Base-by-base conservation (phyloP, 148 eudicot species). In the Heliamphora exappendiculata region DNA sequence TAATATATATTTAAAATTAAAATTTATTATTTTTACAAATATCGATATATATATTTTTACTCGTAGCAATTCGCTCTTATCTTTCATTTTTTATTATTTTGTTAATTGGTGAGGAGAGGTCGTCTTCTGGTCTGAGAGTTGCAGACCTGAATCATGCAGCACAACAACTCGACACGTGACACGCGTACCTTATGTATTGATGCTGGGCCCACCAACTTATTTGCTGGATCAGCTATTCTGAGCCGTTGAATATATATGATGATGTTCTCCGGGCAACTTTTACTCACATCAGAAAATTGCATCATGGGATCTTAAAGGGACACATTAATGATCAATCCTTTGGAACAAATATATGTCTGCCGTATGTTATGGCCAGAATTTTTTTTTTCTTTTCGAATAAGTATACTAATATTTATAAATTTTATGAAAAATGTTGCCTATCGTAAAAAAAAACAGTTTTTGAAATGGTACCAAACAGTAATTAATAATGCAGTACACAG, bases 181-280 rank as follows among this genome's bases (percentile, higher is more conserved):
- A 33, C 17, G 29, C 33, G 67, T 33, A 62, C 67, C 41, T 16
- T 62, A 14, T 5, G 67, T 17, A 62, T 62, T 62, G 39, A 62
- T 62, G 67, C 66, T 31, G 67, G 67, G 67, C 67, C 67, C 33
- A 62, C 67, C 67, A 37, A 33, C 14, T 31, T 19, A 62, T 62
- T 62, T 29, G 67, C 67, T 62, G 67, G 67, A 62, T 62, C 67
- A 34, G 20, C 67, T 33, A 62, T 16, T 37, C 5, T 62, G 67
- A n/a, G 67, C 67, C 39, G 41, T 62, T 62, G 14, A 33, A 5
- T 62, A 29, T 20, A 39, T 5, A 17, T 62, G 10, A 62, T 33
- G 65, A 59, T 59, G 17, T 59, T 59, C 64, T 59, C 26, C 0
- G 64, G 34, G 34, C 64, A 12, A 59, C 28, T 59, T 28, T 13